A percentile compares a stretch with the other conserved stretches of the same genome.
Evolutionary conservation across 1,284 basidiomycete species (phyloP).

Genomic region (Microbotryomycetes sp.): DNA sequence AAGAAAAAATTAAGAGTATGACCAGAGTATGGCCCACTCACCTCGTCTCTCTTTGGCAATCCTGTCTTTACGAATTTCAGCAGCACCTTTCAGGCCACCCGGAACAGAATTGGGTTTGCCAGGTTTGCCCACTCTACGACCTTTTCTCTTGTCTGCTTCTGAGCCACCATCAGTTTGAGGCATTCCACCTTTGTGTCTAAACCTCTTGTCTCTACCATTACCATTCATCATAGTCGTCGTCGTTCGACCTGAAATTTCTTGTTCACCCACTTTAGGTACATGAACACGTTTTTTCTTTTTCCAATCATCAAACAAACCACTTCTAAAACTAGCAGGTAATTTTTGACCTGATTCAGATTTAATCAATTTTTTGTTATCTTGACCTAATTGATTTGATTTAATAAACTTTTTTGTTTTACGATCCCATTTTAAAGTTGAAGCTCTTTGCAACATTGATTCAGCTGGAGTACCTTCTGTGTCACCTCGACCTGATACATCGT

Average conservation of each 20-base stretch:
- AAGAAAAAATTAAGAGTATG: too few relatives aligned
- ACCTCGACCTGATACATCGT: slow-evolving; percentile 74
- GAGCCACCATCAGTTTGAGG: slow-evolving; percentile 20
- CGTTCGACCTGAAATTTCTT: slow-evolving; percentile 47
- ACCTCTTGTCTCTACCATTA: slow-evolving; percentile 26
- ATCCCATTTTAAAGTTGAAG: slow-evolving; percentile 73
- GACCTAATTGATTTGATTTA: slow-evolving; percentile 71
- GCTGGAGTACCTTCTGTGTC: slow-evolving; percentile 51
- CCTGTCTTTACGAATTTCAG: slow-evolving; percentile 73
- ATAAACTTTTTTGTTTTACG: slow-evolving; percentile 95
- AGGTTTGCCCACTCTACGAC: slow-evolving; percentile 29
- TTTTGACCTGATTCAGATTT: slow-evolving; percentile 85
- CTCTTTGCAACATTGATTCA: slow-evolving; percentile 59
- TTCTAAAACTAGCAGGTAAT: slow-evolving; percentile 88
- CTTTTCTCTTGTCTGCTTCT: slow-evolving; percentile 29
- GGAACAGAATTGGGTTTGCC: slow-evolving; percentile 40
- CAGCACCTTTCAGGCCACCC: slow-evolving; percentile 55
- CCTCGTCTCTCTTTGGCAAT: slow-evolving; percentile 44
- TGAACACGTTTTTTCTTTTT: slow-evolving; percentile 64
- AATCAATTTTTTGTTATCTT: slow-evolving; percentile 92
- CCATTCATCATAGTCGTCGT: slow-evolving; percentile 5
- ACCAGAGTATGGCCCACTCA: too few relatives aligned
- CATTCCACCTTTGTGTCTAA: slow-evolving; percentile 29
- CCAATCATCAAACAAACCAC: slow-evolving; percentile 94
- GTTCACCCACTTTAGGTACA: slow-evolving; percentile 75